Base-by-base conservation (phyloP, 192 early-diverging fungal species). In the Globomyces pollinis-pini region DNA sequence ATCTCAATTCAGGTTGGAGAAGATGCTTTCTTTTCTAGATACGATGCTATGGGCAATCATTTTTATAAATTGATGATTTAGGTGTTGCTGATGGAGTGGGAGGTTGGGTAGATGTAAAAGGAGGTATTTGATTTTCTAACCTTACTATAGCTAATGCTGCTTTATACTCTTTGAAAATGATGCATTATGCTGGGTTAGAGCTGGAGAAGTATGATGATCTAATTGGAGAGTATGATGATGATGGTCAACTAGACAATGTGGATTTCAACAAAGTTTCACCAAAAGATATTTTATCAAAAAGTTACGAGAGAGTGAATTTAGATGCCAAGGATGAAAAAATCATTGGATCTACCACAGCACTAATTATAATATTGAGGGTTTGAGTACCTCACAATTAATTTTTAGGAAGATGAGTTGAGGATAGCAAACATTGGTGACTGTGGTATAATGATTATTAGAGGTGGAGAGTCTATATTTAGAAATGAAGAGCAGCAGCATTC, bases 401-500 rank as follows among this genome's bases (percentile, higher is more conserved):
- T 8, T 8, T 60, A 79, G 72, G 84, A 91, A 63, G 90, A 98
- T 65, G 91, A 96, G 75, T 73, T 98, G 36, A 83, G 93, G 3
- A 87, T 98, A 36, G 88, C 91, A 0, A 96, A 96, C 61, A 70
- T 99, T 41, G 96, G 96, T 35, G 96, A 99, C 70, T 94, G 92
- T 67, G 91, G 91, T 2, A 72, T 97, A 57, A 76, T 86, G 30
- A 76, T 99, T 0, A 88, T 99, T 41, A 85, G 96, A 31, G 78
- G 85, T 50, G 85, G 87, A 50, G 86, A 91, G 57, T 79, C 88
- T 67, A 85, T 94, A 18, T 99, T 96, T 70, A 79, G 92, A 34
- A 93, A 85, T 30, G 93, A 96, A 73, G 94, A 96, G 68, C 96
- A 96, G 62, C 94, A 96, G 70, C 93, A 99, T 71, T 94, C 91